A percentile compares a stretch with the other conserved stretches of the same genome.
Conservation (phyloP, 805 yeast species). For the Monosporozyma unispora region DNA sequence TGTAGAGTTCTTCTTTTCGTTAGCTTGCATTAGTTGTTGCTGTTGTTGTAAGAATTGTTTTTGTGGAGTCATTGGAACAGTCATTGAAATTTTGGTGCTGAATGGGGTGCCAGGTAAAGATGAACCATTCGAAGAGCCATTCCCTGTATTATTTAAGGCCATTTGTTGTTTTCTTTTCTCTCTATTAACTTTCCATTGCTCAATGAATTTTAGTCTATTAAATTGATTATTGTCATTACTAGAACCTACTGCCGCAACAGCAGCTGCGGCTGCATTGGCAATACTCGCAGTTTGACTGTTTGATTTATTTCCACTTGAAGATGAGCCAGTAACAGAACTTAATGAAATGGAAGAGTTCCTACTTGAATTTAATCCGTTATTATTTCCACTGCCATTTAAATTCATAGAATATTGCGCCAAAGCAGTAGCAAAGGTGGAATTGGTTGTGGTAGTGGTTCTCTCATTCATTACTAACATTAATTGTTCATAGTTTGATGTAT, state of each 20-base stretch:
- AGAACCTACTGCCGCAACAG: constrained; percentile 34
- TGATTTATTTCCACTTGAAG: constrained; percentile 16
- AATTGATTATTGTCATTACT: constrained; percentile 49
- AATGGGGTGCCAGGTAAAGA: constrained; percentile 13
- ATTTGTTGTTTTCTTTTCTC: constrained; percentile 32
- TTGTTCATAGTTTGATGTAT: constrained; percentile 80
- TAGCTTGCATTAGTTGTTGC: constrained; percentile 21
- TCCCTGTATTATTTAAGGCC: not conserved
- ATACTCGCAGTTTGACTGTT: constrained; percentile 22
- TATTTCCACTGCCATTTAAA: constrained; percentile 5
- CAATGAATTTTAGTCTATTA: constrained; percentile 79
- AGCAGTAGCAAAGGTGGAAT: constrained; percentile 33
- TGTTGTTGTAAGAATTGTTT: constrained; percentile 27
- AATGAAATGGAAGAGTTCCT: constrained; percentile 1
- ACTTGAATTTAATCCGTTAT: constrained; percentile 3
- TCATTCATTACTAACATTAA: constrained; percentile 68
- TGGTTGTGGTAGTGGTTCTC: constrained; percentile 31
- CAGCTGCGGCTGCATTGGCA: constrained; percentile 31
- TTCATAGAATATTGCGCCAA: constrained; percentile 24
- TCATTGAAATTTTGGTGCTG: constrained; percentile 28
- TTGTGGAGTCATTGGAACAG: constrained; percentile 22
- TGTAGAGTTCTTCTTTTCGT: constrained; percentile 2
- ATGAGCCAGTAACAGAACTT: constrained; percentile 1
- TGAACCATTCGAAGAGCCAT: not conserved
- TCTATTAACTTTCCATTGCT: constrained; percentile 67